These are phyloP conservation scores for Melampsora abietis-canadensis DNA, from an alignment of 1,284 basidiomycete species.

Conservation along the genomic window DNA sequence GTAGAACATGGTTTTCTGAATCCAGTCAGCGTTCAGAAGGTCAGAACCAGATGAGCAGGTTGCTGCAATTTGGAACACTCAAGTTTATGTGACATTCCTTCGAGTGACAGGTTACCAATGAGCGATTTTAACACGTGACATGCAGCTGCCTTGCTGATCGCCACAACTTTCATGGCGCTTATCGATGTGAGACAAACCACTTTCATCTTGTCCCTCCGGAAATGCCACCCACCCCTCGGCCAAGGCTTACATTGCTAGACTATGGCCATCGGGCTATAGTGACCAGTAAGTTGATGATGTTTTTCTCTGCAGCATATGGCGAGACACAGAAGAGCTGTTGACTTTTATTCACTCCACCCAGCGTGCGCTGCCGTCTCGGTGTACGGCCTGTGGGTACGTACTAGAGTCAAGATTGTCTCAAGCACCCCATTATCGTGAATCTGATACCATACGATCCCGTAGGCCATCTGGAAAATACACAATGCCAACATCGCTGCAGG, in stretches of 20 bases:
- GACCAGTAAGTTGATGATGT: constrained; percentile 15
- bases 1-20: too few species aligned
- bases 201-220: neutral
- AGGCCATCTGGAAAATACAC: constrained; percentile 43
- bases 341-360: neutral
- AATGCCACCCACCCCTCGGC: constrained; percentile 19
- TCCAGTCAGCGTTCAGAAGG: too few species aligned
- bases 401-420: neutral
- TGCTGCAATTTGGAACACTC: too few species aligned
- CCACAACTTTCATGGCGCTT: too few species aligned
- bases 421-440: too few species aligned
- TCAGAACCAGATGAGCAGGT: too few species aligned
- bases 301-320: neutral
- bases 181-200: too few species aligned
- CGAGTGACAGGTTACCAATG: too few species aligned
- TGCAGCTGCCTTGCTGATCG: too few species aligned
- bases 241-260: constrained; percentile 36
- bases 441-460: too few species aligned
- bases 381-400: constrained; percentile 38
- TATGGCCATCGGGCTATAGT: constrained; percentile 42
- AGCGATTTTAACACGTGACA: too few species aligned
- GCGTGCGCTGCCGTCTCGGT: constrained; percentile 39
- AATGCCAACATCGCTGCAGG: constrained; percentile 42
- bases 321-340: neutral
- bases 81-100: too few species aligned